Evolutionary conservation across 2,329 filamentous ascomycete species (phyloP).

Genomic region (Cladophialophora bantiana): DNA sequence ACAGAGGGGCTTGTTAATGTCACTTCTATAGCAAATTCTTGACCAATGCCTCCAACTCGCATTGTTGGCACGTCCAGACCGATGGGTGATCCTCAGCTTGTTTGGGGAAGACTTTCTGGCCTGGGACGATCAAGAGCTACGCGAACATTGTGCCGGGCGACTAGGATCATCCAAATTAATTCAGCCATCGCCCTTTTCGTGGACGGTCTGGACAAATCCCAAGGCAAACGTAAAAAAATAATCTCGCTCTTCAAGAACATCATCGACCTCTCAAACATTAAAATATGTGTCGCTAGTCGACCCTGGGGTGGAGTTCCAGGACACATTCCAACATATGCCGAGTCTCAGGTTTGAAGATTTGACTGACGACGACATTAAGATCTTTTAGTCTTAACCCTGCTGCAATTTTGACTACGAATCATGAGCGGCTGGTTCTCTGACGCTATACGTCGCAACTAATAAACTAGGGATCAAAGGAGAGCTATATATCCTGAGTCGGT

Average conservation of each 20-base stretch:
- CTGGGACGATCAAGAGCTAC: background rate
- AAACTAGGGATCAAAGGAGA: too few species aligned
- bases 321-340: conserved; percentile 17
- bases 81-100: background rate
- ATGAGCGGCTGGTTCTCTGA: too few species aligned
- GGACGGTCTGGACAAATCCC: conserved; percentile 36
- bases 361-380: background rate
- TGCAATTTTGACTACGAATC: too few species aligned
- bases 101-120: background rate
- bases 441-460: too few species aligned
- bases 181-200: conserved; percentile 34
- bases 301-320: conserved; percentile 17
- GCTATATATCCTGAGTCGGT: too few species aligned
- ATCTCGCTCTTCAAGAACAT: conserved; percentile 69
- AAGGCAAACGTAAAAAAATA: conserved; percentile 92
- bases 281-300: conserved; percentile 21
- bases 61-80: background rate
- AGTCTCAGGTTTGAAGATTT: conserved; percentile 10
- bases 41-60: background rate
- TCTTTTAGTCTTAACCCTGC: background rate
- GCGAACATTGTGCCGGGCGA: background rate
- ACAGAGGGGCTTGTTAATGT: conserved; percentile 34
- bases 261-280: conserved; percentile 8
- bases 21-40: conserved; percentile 37
- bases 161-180: background rate